phyloP scores from a whole-genome alignment of 2,329 filamentous ascomycete genomes.

The Colletotrichum spaethianum region DNA sequence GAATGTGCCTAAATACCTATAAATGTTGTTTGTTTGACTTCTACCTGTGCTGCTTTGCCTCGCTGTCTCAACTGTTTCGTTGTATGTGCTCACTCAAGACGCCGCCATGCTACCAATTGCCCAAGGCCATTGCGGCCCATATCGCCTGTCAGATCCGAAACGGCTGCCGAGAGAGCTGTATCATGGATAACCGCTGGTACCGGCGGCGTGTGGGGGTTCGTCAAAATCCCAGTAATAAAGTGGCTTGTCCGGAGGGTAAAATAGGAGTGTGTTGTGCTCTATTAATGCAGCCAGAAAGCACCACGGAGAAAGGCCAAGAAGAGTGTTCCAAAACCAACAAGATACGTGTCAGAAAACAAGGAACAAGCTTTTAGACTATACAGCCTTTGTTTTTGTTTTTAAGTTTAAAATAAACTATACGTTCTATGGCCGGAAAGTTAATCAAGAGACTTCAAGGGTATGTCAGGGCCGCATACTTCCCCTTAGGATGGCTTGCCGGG shows the following conservation, averaged over 20 bases:
- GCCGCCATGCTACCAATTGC: not conserved
- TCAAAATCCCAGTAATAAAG: not conserved
- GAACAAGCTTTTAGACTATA: not conserved
- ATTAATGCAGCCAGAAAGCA: not conserved
- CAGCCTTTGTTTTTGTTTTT: not conserved
- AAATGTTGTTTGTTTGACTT: not conserved
- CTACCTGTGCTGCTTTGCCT: not conserved
- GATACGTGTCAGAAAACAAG: too few relatives aligned
- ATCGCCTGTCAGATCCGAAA: not conserved
- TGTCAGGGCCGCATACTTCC: not conserved
- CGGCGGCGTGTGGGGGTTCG: too few relatives aligned
- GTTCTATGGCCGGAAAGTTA: not conserved
- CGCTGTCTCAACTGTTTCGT: not conserved
- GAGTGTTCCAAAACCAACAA: not conserved
- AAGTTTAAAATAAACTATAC: not conserved
- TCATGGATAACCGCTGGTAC: not conserved
- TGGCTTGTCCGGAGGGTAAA: not conserved
- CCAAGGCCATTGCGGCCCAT: not conserved
- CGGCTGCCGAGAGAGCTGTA: not conserved
- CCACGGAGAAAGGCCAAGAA: not conserved
- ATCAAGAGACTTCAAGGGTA: not conserved
- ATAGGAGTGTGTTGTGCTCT: not conserved
- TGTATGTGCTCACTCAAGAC: not conserved
- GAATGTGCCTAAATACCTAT: too few relatives aligned
- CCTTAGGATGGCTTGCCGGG: not conserved